Conservation (phyloP, 1,284 basidiomycete species). For the Fomitopsis palustris region DNA sequence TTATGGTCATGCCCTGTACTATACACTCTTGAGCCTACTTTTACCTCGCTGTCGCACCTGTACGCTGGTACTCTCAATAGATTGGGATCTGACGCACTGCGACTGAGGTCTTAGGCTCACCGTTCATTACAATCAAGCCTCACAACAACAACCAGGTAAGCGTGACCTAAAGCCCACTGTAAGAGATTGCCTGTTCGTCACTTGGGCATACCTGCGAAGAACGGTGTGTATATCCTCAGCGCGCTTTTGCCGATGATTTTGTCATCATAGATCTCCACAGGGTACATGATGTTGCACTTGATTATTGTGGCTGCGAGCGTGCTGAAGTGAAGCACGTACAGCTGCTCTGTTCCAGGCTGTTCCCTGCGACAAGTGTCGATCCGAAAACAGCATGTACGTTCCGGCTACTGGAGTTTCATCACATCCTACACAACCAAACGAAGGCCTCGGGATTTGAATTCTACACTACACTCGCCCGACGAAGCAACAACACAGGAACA, state of each 20-base stretch:
- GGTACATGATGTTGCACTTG: constrained; percentile 27
- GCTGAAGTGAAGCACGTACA: constrained; percentile 12
- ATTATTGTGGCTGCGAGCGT: constrained; percentile 30
- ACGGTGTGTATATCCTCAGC: constrained; percentile 4
- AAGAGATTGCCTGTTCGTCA: too few relatives aligned
- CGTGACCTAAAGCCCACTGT: too few relatives aligned
- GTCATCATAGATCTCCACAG: constrained; percentile 29
- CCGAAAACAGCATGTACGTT: constrained; percentile 28
- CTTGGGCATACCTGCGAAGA: constrained; percentile 17
- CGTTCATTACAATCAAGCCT: too few relatives aligned
- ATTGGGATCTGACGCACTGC: too few relatives aligned
- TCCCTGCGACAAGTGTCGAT: constrained; percentile 25
- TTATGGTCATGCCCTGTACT: too few relatives aligned
- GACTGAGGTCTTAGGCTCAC: too few relatives aligned
- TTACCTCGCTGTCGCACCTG: too few relatives aligned
- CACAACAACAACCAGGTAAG: too few relatives aligned
- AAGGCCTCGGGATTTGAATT: constrained; percentile 22
- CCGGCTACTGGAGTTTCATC: constrained; percentile 25
- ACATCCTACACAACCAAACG: constrained; percentile 16
- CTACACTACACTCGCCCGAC: constrained; percentile 23
- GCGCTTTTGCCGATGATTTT: constrained; percentile 15
- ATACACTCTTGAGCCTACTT: too few relatives aligned
- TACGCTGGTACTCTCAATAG: too few relatives aligned
- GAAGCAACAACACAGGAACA: constrained; percentile 9
- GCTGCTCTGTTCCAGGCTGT: constrained; percentile 24